Percentiles rank a stretch among this genome's conserved stretches.
These are phyloP conservation scores for Trypethelium eluteriae DNA, from an alignment of 495 filamentous ascomycete species.

Conservation along the genomic window DNA sequence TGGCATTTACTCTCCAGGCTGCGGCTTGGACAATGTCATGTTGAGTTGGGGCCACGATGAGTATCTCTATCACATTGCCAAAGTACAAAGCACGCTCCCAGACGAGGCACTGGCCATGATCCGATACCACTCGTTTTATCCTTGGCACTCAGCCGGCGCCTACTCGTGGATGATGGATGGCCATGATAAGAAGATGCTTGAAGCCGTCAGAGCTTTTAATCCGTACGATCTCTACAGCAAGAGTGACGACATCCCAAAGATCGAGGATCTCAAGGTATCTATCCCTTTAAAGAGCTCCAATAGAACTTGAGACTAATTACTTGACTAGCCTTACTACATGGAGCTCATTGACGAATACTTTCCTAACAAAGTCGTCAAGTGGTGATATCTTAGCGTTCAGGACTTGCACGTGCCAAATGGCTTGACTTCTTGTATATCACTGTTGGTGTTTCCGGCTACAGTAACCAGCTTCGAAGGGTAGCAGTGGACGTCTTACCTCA, in stretches of 20 bases:
- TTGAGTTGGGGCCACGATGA: conserved; percentile 90
- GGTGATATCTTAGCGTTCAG: conserved; percentile 51
- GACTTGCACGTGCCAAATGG: neutral
- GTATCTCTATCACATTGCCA: conserved; percentile 77
- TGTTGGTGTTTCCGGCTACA: too few species aligned
- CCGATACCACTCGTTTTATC: conserved; percentile 82
- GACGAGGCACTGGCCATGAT: conserved; percentile 82
- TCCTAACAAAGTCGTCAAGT: conserved; percentile 38
- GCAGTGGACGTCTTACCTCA: too few species aligned
- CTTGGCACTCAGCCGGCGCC: conserved; percentile 75
- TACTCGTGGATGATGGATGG: conserved; percentile 76
- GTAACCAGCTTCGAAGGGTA: too few species aligned
- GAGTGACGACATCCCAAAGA: conserved; percentile 68
- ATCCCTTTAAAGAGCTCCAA: neutral
- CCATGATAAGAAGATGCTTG: conserved; percentile 68
- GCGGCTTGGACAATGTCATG: conserved; percentile 77
- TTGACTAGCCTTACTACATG: conserved; percentile 62
- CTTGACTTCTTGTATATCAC: neutral
- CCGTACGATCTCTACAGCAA: conserved; percentile 90
- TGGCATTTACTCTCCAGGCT: conserved; percentile 70
- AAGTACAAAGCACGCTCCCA: conserved; percentile 68
- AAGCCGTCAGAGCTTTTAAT: conserved; percentile 78
- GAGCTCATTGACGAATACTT: conserved; percentile 83
- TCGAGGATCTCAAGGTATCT: conserved; percentile 61
- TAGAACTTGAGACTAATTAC: conserved; percentile 16